Percentiles rank a stretch among this genome's conserved stretches.
Evolutionary conservation across 2,329 filamentous ascomycete genomes (phyloP).

Genomic region (Pseudogymnoascus pannorum): DNA sequence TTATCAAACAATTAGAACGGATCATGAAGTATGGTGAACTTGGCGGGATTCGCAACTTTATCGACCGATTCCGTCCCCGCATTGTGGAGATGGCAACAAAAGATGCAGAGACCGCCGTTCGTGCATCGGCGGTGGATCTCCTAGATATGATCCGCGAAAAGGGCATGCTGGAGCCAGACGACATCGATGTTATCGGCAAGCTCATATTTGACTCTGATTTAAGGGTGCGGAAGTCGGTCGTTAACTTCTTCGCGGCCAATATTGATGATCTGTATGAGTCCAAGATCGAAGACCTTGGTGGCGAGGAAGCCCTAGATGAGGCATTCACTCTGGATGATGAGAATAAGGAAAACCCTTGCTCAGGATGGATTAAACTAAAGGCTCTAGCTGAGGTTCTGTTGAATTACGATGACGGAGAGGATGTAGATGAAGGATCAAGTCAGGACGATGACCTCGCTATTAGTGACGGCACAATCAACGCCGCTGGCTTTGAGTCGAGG

Average conservation of each 20-base stretch:
- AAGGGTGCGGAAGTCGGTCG: conserved; percentile 79
- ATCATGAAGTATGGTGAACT: conserved; percentile 76
- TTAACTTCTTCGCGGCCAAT: conserved; percentile 83
- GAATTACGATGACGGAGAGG: conserved; percentile 67
- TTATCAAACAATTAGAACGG: conserved; percentile 71
- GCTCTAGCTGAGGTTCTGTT: conserved; percentile 78
- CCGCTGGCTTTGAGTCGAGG: conserved; percentile 65
- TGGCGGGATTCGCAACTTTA: conserved; percentile 73
- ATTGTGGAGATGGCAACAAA: conserved; percentile 88
- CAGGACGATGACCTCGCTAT: conserved; percentile 45
- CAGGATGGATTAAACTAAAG: conserved; percentile 87
- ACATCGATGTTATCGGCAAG: conserved; percentile 81
- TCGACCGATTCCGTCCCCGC: conserved; percentile 79
- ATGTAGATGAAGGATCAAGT: conserved; percentile 43
- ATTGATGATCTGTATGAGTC: conserved; percentile 73
- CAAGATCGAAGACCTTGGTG: conserved; percentile 77
- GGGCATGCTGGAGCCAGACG: conserved; percentile 81
- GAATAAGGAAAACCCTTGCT: conserved; percentile 66
- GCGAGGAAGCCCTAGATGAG: conserved; percentile 69
- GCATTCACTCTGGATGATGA: conserved; percentile 63
- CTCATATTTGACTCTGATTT: conserved; percentile 84
- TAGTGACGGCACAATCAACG: conserved; percentile 39
- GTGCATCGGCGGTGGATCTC: conserved; percentile 72
- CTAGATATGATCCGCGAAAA: conserved; percentile 75
- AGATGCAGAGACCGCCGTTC: conserved; percentile 74